Conservation (phyloP, 192 early-diverging fungal genomes). For the Gigaspora rosea region DNA sequence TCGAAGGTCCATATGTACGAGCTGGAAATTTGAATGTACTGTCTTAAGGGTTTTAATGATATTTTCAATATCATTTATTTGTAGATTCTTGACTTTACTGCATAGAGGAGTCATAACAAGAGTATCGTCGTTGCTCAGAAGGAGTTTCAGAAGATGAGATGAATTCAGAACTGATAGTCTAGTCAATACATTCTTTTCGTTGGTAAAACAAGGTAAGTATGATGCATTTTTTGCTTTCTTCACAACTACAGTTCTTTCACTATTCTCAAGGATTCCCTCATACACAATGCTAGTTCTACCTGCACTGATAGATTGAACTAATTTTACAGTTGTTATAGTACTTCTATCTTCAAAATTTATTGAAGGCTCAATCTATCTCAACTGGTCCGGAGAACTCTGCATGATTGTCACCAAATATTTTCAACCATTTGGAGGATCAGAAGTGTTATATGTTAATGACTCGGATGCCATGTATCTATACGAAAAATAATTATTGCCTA, state of each 20-base stretch:
- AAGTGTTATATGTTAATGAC: not conserved
- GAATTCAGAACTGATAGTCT: not conserved
- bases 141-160: not conserved
- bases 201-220: conserved; percentile 2
- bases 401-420: conserved; percentile 20
- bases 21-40: not conserved
- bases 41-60: not conserved
- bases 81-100: not conserved
- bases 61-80: conserved; percentile 12
- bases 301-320: conserved; percentile 5
- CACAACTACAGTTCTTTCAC: not conserved
- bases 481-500: not conserved
- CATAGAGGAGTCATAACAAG: conserved; percentile 14
- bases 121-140: not conserved
- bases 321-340: not conserved
- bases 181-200: not conserved
- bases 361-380: conserved; percentile 21
- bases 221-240: conserved; percentile 4
- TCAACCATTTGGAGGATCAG: not conserved
- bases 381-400: not conserved
- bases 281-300: conserved; percentile 31
- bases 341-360: not conserved
- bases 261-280: not conserved
- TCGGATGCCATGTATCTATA: conserved; percentile 3
- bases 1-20: conserved; percentile 20